Evolutionary conservation across 2,329 filamentous ascomycete genomes (phyloP), one percentile per base, ranked within the genome.

Genomic region (Helotiales sp.): DNA sequence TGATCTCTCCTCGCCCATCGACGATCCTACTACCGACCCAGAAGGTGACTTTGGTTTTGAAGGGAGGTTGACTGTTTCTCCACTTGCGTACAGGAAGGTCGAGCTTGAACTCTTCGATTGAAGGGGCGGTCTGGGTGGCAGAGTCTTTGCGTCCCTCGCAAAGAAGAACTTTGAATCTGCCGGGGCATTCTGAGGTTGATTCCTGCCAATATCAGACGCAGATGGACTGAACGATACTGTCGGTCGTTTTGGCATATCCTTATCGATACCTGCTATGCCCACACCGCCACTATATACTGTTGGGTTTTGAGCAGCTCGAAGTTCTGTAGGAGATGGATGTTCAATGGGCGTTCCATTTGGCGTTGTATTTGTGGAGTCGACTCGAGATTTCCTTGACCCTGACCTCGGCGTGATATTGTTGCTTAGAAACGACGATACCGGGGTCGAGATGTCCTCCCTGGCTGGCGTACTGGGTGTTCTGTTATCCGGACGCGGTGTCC

Each of bases 101-200:
- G 75, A 74, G 13, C 25, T 29, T 27, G 75, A 60, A 22, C 51
- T 60, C 27, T 66, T 67, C 22, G 63, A 46, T 25, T 58, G 59
- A 7, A 65, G 27, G 24, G 61, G 51, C 29, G 65, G 60, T 60
- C 63, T 65, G 42, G 61, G 63, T 42, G 55, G 59, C 12, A 77
- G 74, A 7, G 57, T 50, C 66, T 83, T 87, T 36, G 82, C 89
- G 66, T 96, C 91, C 71, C 87, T 91, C 27, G 93, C 95, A 71
- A 96, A 93, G 72, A 99, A 97, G 80, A 98, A 98, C 76, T 91
- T 93, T 53, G 87, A 75, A 52, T 83, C 81, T 19, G 51, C 62
- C 29, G 59, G 31, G 17, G 65, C 46, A 44, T 66, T 59, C 31
- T 66, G 54, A 10, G 44, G 48, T 24, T 72, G 66, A 58, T 65